Evolutionary conservation across 2,329 filamentous ascomycete genomes (phyloP).

Genomic region (Epicoccum nigrum): DNA sequence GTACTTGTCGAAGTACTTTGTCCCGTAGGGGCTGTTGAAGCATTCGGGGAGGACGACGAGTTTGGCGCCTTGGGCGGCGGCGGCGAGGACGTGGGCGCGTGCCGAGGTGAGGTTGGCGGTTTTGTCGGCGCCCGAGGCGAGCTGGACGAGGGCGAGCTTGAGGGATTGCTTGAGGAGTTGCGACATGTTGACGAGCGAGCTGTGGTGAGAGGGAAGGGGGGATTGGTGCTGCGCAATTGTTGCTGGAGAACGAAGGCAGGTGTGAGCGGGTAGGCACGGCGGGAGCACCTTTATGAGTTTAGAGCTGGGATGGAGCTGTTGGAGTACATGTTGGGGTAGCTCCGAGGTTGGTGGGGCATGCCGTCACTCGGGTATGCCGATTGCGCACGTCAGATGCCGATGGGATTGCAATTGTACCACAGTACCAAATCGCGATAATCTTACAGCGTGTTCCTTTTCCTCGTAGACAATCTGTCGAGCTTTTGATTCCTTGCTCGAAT

Average conservation of each 20-base stretch:
- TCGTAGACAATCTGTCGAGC: too few relatives aligned
- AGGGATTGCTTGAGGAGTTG: slow-evolving; percentile 46
- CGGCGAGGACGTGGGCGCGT: slow-evolving; percentile 80
- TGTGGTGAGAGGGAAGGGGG: background rate
- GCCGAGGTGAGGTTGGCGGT: slow-evolving; percentile 80
- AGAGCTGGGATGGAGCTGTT: slow-evolving; percentile 6
- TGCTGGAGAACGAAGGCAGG: too few relatives aligned
- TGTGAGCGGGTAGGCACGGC: background rate
- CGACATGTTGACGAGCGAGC: slow-evolving; percentile 23
- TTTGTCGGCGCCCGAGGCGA: slow-evolving; percentile 70
- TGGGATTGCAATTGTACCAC: background rate
- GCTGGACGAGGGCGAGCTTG: slow-evolving; percentile 57
- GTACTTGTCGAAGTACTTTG: slow-evolving; percentile 86
- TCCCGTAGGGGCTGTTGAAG: slow-evolving; percentile 98
- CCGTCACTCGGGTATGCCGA: slow-evolving; percentile 9
- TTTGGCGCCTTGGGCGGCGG: slow-evolving; percentile 74
- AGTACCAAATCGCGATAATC: background rate
- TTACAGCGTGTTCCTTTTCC: background rate
- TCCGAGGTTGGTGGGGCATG: slow-evolving; percentile 6
- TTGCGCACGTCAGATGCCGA: slow-evolving; percentile 7
- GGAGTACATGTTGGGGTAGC: slow-evolving; percentile 14
- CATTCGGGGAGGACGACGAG: slow-evolving; percentile 95
- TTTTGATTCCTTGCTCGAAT: too few relatives aligned
- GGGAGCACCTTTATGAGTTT: slow-evolving; percentile 7
- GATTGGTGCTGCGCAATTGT: too few relatives aligned